Evolutionary conservation across 1,284 basidiomycete species (phyloP).

Genomic region (Singerocomus inundabilis): DNA sequence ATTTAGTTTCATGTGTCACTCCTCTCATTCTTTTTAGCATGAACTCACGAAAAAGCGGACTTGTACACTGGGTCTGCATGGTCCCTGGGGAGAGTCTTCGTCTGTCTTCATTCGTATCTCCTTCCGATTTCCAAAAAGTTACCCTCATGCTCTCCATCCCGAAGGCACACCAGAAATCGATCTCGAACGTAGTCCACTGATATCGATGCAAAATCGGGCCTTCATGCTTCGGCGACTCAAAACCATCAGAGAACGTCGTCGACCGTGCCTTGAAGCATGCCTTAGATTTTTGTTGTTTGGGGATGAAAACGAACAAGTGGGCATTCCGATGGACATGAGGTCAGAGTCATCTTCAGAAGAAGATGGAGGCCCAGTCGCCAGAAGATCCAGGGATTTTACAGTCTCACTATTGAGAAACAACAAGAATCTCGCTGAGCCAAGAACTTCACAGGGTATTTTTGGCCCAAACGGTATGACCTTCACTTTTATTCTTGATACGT

Average conservation of each 20-base stretch:
- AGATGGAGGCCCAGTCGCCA: conserved; percentile 36
- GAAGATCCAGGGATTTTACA: conserved; percentile 49
- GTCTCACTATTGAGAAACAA: conserved; percentile 55
- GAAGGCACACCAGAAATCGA: conserved; percentile 75
- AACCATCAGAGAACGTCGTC: conserved; percentile 62
- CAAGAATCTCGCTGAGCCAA: conserved; percentile 77
- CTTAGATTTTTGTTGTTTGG: conserved; percentile 76
- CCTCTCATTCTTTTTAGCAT: conserved; percentile 46
- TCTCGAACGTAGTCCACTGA: conserved; percentile 79
- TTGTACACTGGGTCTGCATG: conserved; percentile 84
- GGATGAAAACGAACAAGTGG: conserved; percentile 50
- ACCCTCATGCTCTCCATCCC: conserved; percentile 64
- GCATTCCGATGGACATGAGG: conserved; percentile 42
- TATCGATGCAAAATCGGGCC: conserved; percentile 72
- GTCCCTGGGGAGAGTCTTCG: conserved; percentile 84
- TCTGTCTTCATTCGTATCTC: conserved; percentile 82
- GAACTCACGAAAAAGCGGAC: conserved; percentile 79
- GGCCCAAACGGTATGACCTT: conserved; percentile 71
- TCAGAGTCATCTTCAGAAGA: conserved; percentile 55
- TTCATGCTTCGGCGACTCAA: conserved; percentile 76
- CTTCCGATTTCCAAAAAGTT: conserved; percentile 84
- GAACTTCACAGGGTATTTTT: conserved; percentile 81
- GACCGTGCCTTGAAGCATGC: conserved; percentile 82
- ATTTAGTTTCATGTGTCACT: background rate
- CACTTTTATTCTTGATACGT: background rate